Base-by-base conservation (phyloP, 2,329 filamentous ascomycete species). In the Colletotrichum tofieldiae region DNA sequence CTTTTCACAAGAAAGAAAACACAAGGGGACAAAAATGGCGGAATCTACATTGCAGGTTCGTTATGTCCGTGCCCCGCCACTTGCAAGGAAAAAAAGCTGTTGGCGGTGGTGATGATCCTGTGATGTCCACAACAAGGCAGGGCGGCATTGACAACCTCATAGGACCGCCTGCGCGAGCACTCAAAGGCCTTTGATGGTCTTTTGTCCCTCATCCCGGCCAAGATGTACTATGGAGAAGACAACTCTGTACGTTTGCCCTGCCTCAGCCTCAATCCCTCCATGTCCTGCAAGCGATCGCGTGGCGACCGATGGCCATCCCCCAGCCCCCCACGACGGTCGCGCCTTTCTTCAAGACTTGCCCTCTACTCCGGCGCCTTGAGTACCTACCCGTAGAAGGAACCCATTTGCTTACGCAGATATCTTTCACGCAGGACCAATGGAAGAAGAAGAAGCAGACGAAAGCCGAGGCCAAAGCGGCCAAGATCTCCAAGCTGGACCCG, bases 361-460 rank as follows among this genome's bases (percentile, higher is more conserved):
- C 14, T 16, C 14, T 29, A 12, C 47, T 35, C 23, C n/a, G 49
- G 56, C 60, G 60, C 51, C 51, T 62, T 73, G 65, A 59, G 58
- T 60, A 39, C 41, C 54, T 37, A 29, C 55, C 39, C 47, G n/a
- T 32, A 45, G 23, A 54, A 55, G 45, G 37, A 56, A 60, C 39
- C 51, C 62, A 37, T 32, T 43, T 45, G 11, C 51, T 43, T 52
- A 73, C 71, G 39, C 35, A 20, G 58, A 29, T 59, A 41, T 54
- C 35, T 64, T 45, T 56, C 65, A 62, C 76, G 74, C 79, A 97
- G 94, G 93, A 96, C 78, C 94, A 98, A 92, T 97, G 95, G 94
- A 81, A 91, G 92, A 93, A 93, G 80, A 97, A 96, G 85, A 98
- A 98, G 86, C 95, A 98, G 84, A 96, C 94, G 62, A 98, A 97